These are phyloP conservation scores for Eryngium alpinum DNA, from an alignment of 140 eudicot genomes.

Conservation along the genomic window DNA sequence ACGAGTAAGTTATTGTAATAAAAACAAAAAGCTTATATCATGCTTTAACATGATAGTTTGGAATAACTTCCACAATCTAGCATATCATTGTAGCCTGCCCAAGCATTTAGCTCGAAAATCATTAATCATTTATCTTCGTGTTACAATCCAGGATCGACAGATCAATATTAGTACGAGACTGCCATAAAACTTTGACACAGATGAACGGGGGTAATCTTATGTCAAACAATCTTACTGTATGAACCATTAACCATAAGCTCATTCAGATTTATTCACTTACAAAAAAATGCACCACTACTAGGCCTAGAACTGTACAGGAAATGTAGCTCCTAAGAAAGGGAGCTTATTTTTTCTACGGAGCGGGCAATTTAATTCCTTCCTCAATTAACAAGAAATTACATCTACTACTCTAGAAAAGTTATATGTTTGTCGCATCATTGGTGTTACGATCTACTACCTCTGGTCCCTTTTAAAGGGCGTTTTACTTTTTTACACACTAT, in stretches of 20 bases:
- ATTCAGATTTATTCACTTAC: no score
- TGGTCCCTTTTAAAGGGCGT: no score
- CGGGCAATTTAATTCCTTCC: no score
- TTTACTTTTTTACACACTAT: no score
- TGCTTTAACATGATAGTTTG: background rate
- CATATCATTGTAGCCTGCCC: background rate
- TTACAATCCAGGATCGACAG: background rate
- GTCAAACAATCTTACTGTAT: no score
- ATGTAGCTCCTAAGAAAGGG: no score
- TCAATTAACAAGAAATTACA: no score
- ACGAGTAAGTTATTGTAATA: background rate
- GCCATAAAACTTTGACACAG: background rate
- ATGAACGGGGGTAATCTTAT: background rate
- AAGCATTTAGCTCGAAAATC: background rate
- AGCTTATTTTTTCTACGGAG: no score
- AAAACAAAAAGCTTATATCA: background rate
- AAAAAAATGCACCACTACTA: no score
- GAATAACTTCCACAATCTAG: background rate
- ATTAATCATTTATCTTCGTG: background rate
- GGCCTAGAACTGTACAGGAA: no score
- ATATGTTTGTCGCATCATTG: slow-evolving; percentile 3
- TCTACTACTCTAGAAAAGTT: background rate
- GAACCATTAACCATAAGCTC: no score
- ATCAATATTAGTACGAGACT: background rate
- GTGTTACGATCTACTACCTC: background rate